phyloP scores from a whole-genome alignment of 768 basidiomycete species.

The Leccinum boreale region DNA sequence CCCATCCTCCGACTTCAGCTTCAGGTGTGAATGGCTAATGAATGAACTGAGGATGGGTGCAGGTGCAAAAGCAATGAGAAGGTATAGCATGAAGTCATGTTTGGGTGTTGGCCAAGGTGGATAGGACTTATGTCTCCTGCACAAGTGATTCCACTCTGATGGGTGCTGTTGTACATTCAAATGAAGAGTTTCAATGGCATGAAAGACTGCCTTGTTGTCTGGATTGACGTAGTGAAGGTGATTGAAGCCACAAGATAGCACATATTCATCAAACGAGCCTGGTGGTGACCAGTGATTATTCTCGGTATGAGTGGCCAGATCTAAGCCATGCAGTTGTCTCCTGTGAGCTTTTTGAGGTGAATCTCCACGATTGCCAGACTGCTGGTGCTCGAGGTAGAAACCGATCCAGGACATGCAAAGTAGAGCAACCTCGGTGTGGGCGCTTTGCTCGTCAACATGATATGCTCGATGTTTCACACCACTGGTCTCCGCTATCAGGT shows the following conservation, averaged over 20 bases:
- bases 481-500: not conserved
- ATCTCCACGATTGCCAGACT: not conserved
- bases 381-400: not conserved
- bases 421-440: not conserved
- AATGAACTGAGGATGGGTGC: not conserved
- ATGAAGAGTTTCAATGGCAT: not conserved
- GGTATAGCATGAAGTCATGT: not conserved
- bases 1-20: not conserved
- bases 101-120: not conserved
- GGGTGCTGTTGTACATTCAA: not conserved
- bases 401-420: not conserved
- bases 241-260: not conserved
- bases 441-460: not conserved
- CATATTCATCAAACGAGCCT: not conserved
- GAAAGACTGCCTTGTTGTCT: not conserved
- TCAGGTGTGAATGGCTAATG: not conserved
- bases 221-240: not conserved
- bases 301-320: accelerated
- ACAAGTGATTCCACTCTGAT: not conserved
- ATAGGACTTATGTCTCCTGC: not conserved
- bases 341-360: not conserved
- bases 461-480: not conserved
- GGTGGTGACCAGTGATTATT: not conserved
- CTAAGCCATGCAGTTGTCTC: no score
- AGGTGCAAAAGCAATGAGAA: not conserved